Conservation (phyloP, 371 early-diverging fungal species). For the Apophysomyces ossiformis region DNA sequence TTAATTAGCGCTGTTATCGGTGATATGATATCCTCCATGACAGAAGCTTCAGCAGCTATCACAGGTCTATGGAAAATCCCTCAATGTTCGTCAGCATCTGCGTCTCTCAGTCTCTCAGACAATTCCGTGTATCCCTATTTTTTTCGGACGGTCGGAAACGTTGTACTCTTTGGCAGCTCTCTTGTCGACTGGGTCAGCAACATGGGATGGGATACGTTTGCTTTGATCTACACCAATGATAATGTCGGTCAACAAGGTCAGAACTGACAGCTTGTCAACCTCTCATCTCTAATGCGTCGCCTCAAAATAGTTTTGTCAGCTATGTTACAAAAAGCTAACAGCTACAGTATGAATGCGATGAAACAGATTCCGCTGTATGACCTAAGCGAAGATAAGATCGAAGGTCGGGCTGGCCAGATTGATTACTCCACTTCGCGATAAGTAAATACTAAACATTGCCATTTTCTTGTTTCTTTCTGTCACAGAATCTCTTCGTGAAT, state of each 20-base stretch:
- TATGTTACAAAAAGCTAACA: constrained; percentile 24
- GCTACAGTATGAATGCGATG: constrained; percentile 26
- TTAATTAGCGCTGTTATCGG: constrained; percentile 47
- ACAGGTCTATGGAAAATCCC: constrained; percentile 41
- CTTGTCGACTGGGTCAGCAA: constrained; percentile 38
- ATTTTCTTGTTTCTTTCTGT: neutral
- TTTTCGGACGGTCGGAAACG: constrained; percentile 43
- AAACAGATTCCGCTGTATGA: constrained; percentile 37
- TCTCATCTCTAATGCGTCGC: neutral
- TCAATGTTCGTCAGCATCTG: constrained; percentile 46
- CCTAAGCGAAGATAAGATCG: constrained; percentile 22
- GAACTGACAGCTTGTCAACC: neutral
- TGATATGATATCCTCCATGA: constrained; percentile 38
- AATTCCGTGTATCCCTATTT: constrained; percentile 44
- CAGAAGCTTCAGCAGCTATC: constrained; percentile 40
- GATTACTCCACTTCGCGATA: neutral
- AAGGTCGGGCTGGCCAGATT: constrained; percentile 23
- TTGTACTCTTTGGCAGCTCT: constrained; percentile 32
- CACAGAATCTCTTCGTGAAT: constrained; percentile 31
- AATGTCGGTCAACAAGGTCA: constrained; percentile 43
- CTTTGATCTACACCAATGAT: constrained; percentile 44
- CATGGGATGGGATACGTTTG: constrained; percentile 46
- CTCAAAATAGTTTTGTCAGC: constrained; percentile 20
- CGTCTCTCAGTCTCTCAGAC: constrained; percentile 33
- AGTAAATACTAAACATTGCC: neutral